A percentile compares a stretch with the other conserved stretches of the same genome.
These are phyloP conservation scores for Penicillium corylophilum DNA, from an alignment of 2,329 filamentous ascomycete species.

Conservation along the genomic window DNA sequence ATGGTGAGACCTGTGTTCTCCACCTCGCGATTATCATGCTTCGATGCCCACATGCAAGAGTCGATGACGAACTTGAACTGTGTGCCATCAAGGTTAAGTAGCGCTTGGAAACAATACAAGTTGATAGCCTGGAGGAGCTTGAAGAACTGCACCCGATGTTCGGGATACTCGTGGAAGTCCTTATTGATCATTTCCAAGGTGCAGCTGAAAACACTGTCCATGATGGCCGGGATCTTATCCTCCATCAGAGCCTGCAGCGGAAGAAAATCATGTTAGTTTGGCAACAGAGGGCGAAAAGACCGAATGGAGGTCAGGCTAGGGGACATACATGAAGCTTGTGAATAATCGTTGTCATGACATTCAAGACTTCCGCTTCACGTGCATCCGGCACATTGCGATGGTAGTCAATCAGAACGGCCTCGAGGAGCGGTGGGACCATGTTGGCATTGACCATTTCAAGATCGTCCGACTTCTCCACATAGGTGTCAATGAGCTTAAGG, in stretches of 20 bases:
- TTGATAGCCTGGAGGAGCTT: slow-evolving; percentile 95
- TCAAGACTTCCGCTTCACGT: slow-evolving; percentile 92
- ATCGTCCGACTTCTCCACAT: slow-evolving; percentile 97
- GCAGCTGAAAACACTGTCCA: slow-evolving; percentile 98
- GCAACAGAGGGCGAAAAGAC: slow-evolving; percentile 38
- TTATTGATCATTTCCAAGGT: slow-evolving; percentile 99
- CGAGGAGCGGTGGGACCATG: slow-evolving; percentile 92
- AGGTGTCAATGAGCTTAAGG: slow-evolving; percentile 94
- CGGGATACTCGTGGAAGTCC: slow-evolving; percentile 98
- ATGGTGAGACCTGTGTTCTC: slow-evolving; percentile 95
- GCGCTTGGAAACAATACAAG: slow-evolving; percentile 90
- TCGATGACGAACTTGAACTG: slow-evolving; percentile 99
- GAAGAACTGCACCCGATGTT: slow-evolving; percentile 99
- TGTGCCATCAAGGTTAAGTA: slow-evolving; percentile 89
- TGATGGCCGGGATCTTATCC: slow-evolving; percentile 93
- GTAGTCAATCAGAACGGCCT: slow-evolving; percentile 93
- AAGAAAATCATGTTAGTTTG: slow-evolving; percentile 23
- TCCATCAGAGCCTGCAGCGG: slow-evolving; percentile 79
- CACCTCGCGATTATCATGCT: slow-evolving; percentile 98
- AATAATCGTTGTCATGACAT: slow-evolving; percentile 96
- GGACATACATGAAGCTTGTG: slow-evolving; percentile 89
- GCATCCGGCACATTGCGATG: slow-evolving; percentile 95
- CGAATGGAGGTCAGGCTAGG: not conserved
- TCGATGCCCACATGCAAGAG: slow-evolving; percentile 99
- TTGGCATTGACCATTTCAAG: slow-evolving; percentile 87